Conservation (phyloP, 352 stramenopile species). For the Phytophthora pinifolia region DNA sequence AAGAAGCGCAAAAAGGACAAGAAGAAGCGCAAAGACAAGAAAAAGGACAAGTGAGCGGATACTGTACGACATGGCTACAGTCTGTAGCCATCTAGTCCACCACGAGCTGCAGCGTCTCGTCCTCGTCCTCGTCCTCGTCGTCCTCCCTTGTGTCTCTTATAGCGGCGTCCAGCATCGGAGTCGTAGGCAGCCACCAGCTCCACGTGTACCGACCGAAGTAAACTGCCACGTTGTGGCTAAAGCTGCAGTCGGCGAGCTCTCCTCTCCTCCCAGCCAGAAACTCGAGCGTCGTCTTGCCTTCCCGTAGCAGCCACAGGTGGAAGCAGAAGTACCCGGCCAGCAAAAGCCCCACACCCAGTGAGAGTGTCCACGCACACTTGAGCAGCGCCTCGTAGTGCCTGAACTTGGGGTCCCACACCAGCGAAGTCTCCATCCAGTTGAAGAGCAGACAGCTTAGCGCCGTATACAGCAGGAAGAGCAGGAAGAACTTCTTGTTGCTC, state of each 20-base stretch:
- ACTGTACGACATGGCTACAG: too few species aligned
- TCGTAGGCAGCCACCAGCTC: slow-evolving; percentile 61
- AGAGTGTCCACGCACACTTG: slow-evolving; percentile 50
- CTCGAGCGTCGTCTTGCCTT: slow-evolving; percentile 78
- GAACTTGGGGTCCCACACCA: slow-evolving; percentile 29
- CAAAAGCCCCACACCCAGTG: slow-evolving; percentile 52
- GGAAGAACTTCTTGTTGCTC: slow-evolving; percentile 85
- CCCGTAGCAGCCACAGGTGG: slow-evolving; percentile 68
- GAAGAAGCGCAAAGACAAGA: slow-evolving; percentile 91
- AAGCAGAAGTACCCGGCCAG: slow-evolving; percentile 74
- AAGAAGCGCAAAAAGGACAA: slow-evolving; percentile 91
- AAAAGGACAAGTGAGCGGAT: slow-evolving; percentile 74
- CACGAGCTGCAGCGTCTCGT: slow-evolving; percentile 47
- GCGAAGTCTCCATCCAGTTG: slow-evolving; percentile 35
- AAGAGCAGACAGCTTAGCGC: slow-evolving; percentile 65
- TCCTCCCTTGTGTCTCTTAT: slow-evolving; percentile 24
- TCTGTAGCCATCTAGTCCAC: slow-evolving; percentile 22
- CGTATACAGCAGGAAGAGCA: slow-evolving; percentile 82
- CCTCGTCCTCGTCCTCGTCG: slow-evolving; percentile 15
- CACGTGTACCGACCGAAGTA: slow-evolving; percentile 65
- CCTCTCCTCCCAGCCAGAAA: slow-evolving; percentile 54
- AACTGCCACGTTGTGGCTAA: slow-evolving; percentile 52
- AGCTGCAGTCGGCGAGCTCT: slow-evolving; percentile 46
- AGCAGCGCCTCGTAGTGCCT: slow-evolving; percentile 24
- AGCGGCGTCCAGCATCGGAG: slow-evolving; percentile 35